Evolutionary conservation across 1,284 basidiomycete genomes (phyloP).

Genomic region (Ustilago sp.): DNA sequence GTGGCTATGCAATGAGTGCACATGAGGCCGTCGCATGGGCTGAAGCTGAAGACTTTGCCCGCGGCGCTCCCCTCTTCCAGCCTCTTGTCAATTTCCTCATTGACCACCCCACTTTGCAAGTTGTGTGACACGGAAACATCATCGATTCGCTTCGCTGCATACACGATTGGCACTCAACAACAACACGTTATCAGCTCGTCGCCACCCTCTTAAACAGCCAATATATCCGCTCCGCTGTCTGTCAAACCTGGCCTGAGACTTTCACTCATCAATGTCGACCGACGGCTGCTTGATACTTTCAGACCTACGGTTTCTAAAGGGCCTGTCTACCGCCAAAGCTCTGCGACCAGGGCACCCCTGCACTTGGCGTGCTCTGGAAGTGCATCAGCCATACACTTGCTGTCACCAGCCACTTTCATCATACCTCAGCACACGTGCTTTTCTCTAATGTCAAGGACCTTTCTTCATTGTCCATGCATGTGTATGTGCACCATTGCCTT

Average conservation of each 20-base stretch:
- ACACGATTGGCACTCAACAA: background rate
- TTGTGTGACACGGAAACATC: constrained; percentile 2
- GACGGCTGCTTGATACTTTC: background rate
- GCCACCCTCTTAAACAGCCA: background rate
- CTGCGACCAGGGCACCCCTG: background rate
- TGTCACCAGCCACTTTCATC: background rate
- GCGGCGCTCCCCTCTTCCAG: constrained; percentile 48
- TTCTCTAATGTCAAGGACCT: background rate
- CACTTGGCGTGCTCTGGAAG: background rate
- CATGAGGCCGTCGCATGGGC: constrained; percentile 45
- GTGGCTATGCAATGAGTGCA: background rate
- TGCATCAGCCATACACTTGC: background rate
- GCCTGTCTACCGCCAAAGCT: background rate
- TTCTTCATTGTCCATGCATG: background rate
- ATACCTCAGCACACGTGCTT: background rate
- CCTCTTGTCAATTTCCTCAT: constrained; percentile 48
- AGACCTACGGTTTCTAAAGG: background rate
- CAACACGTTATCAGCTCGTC: background rate
- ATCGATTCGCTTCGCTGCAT: background rate
- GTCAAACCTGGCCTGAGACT: background rate
- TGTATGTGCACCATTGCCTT: background rate
- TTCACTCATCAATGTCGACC: background rate
- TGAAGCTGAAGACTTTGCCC: constrained; percentile 54
- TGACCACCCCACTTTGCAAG: constrained; percentile 25
- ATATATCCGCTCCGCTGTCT: background rate